Evolutionary conservation across 345 rosid genomes (phyloP).

Genomic region (Acer negundo): DNA sequence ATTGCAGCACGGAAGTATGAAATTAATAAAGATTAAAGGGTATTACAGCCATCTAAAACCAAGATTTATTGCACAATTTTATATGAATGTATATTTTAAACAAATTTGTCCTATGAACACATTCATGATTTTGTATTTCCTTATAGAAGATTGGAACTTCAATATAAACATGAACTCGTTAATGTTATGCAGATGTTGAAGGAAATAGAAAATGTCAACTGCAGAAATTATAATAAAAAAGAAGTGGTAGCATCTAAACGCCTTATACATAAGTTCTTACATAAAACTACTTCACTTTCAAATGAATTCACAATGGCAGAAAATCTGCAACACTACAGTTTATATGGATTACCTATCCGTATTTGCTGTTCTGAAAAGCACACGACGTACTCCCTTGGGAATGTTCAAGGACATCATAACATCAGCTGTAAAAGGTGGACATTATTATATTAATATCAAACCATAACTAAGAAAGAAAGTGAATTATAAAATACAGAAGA

Average conservation of each 20-base stretch:
- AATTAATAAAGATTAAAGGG: not conserved
- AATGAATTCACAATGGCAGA: not conserved
- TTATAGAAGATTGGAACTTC: not conserved
- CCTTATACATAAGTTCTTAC: not conserved
- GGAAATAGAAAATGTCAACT: not conserved
- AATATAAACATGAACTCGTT: not conserved
- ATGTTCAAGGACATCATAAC: slow-evolving; percentile 80
- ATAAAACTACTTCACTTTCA: not conserved
- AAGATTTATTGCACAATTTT: not conserved
- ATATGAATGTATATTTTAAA: not conserved
- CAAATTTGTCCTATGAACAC: not conserved
- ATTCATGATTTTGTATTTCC: no score
- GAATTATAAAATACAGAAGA: no score
- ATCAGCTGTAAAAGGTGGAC: slow-evolving; percentile 49
- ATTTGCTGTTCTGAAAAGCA: slow-evolving; percentile 83
- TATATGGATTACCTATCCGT: slow-evolving; percentile 62
- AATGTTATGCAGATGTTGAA: not conserved
- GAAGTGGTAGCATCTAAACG: not conserved
- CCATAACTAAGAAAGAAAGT: not conserved
- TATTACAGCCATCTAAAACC: not conserved
- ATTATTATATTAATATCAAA: not conserved
- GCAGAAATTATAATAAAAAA: not conserved
- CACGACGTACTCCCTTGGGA: slow-evolving; percentile 79
- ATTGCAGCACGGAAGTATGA: not conserved
- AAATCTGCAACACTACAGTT: not conserved